Evolutionary conservation across 2,329 filamentous ascomycete species (phyloP).

Genomic region (Dactylonectria macrodidyma): DNA sequence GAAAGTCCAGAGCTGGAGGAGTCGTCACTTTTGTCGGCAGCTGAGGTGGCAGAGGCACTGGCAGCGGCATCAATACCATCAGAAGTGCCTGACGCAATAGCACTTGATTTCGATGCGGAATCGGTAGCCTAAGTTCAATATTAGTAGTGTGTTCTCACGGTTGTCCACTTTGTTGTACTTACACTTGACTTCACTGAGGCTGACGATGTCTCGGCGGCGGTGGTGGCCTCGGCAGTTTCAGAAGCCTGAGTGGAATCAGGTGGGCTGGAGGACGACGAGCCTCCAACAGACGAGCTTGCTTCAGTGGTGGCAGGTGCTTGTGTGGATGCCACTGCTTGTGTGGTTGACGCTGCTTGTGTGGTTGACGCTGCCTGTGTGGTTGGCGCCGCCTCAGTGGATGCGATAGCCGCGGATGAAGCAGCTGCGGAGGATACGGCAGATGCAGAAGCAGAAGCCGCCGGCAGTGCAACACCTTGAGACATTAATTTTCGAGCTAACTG

Average conservation of each 20-base stretch:
- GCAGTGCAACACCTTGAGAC: slow-evolving; percentile 28
- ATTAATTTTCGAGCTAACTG: slow-evolving; percentile 23
- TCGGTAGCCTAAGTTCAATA: slow-evolving; percentile 26
- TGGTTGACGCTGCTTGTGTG: slow-evolving; percentile 24
- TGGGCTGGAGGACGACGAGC: slow-evolving; percentile 20
- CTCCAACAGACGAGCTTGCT: slow-evolving; percentile 12
- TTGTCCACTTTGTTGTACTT: slow-evolving; percentile 12
- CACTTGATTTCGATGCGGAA: slow-evolving; percentile 33
- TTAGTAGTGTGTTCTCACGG: slow-evolving; percentile 19
- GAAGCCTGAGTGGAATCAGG: slow-evolving; percentile 28
- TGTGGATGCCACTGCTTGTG: slow-evolving; percentile 19
- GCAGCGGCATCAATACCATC: slow-evolving; percentile 32
- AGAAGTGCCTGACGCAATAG: slow-evolving; percentile 14
- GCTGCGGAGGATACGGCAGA: slow-evolving; percentile 20
- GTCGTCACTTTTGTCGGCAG: slow-evolving; percentile 36
- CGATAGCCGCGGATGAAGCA: slow-evolving; percentile 14
- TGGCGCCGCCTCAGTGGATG: slow-evolving; percentile 11
- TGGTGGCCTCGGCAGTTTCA: slow-evolving; percentile 13
- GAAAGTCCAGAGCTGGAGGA: slow-evolving; percentile 39
- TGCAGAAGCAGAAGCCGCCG: slow-evolving; percentile 27
- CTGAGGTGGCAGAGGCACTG: slow-evolving; percentile 32
- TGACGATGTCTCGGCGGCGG: slow-evolving; percentile 16
- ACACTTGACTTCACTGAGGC: slow-evolving; percentile 34
- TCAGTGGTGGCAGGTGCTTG: slow-evolving; percentile 22
- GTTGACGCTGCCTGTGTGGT: slow-evolving; percentile 26